Conservation (phyloP, 2,329 filamentous ascomycete species). For the Emydomyces testavorans region DNA sequence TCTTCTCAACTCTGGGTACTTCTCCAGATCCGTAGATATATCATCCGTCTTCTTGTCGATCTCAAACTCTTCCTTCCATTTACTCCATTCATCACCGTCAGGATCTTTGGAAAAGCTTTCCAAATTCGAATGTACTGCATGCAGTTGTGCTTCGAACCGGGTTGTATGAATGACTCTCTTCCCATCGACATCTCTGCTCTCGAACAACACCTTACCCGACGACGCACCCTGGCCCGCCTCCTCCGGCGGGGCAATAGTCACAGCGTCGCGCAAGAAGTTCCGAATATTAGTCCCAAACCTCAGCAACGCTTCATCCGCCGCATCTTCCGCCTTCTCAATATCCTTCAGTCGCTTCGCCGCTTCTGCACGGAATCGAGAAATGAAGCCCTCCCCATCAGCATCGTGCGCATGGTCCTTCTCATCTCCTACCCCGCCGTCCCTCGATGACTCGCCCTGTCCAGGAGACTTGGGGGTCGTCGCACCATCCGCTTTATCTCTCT, state of each 20-base stretch:
- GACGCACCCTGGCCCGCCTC: constrained; percentile 21
- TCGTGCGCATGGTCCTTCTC: constrained; percentile 23
- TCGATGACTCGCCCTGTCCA: constrained; percentile 14
- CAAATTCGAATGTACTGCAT: constrained; percentile 78
- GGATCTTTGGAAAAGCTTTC: constrained; percentile 79
- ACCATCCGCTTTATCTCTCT: constrained; percentile 20
- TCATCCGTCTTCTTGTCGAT: constrained; percentile 73
- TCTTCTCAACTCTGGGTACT: constrained; percentile 69
- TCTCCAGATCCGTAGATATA: constrained; percentile 70
- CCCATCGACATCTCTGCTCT: constrained; percentile 79
- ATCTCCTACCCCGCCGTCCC: constrained; percentile 17
- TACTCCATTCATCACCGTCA: constrained; percentile 58
- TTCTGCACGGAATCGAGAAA: constrained; percentile 64
- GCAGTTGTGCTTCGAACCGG: constrained; percentile 86
- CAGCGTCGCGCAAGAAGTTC: constrained; percentile 80
- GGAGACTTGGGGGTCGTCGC: constrained; percentile 20
- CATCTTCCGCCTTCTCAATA: constrained; percentile 83
- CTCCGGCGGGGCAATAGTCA: constrained; percentile 68
- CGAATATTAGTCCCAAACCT: constrained; percentile 83
- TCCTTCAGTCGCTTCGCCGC: constrained; percentile 77
- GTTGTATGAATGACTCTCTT: constrained; percentile 93
- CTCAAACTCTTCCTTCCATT: constrained; percentile 64
- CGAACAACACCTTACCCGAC: constrained; percentile 62
- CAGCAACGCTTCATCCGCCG: constrained; percentile 85
- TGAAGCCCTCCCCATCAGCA: constrained; percentile 47